Base-by-base conservation (phyloP, 192 early-diverging fungal species). In the Backusella circina region DNA sequence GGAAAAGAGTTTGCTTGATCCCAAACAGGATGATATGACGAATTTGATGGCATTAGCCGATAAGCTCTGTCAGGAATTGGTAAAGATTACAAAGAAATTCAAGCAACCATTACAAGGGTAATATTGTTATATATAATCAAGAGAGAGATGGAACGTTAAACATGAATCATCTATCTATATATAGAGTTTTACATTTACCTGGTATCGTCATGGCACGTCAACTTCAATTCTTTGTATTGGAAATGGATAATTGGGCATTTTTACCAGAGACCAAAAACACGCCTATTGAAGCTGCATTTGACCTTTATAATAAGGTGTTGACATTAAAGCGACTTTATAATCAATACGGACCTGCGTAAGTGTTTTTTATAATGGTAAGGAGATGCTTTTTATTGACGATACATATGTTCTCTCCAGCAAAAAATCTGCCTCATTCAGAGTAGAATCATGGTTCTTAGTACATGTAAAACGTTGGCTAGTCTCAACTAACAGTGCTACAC, bases 361-460 rank as follows among this genome's bases (percentile, higher is more conserved):
- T 31, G 18, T 4, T 23, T 3, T n/a, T 12, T 12, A 26, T 13
- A 33, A n/a, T 15, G 28, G 65, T 16, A 37, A 23, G 41, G 8
- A 31, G 5, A 15, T 28, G 16, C 38, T 8, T 39, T 33, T 18
- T 66, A n/a, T n/a, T n/a, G n/a, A n/a, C 5, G 36, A 65, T 32
- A 44, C 64, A 28, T 67, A 38, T 38, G n/a, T 21, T 2, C 18
- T 21, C 5, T 9, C 1, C 10, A 82, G 80, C 23, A 71, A 78
- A 70, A 84, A 79, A 47, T 64, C 65, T 4, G 74, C 78, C 30
- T 76, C 86, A 28, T 90, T 93, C 71, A 90, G 92, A 65, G 87
- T 93, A 57, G 91, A 93, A 57, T 82, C 75, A 2, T 93, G 88
- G 87, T 96, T 96, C 69, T 75, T 81, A 30, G 86, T 88, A 1